Base-by-base conservation (phyloP, 177 flowering plant genomes). In the Vitis hybrid region DNA sequence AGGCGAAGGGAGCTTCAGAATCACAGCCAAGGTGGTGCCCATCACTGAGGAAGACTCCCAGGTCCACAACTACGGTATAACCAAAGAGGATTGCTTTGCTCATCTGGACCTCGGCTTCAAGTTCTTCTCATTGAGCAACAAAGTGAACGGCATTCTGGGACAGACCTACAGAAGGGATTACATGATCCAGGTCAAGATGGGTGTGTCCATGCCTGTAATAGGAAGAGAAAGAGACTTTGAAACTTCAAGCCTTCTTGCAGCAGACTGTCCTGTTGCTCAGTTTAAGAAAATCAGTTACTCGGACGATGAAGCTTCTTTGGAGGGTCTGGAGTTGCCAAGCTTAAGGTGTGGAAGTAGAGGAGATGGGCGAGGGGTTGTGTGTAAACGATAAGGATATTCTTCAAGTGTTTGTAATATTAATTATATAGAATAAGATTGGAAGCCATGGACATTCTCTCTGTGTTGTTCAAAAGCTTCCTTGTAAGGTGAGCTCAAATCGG, bases 101-200 rank as follows among this genome's bases (percentile, higher is more conserved):
- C 88, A 85, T 64, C 80, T 85, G 6, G 84, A 85, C 57, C 26
- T 82, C 19, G 67, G 80, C 2, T 85, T 82, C 74, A 78, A 81
- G 79, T 85, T 82, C 60, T 83, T 72, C 69, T 62, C 80, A 0
- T 64, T 85, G 76, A 77, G 77, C 49, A 68, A 19, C 1, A 49
- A 74, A 5, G 88, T 82, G 9, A 74, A 56, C 18, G 84, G 88
- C 1, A 82, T 85, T 11, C 54, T 83, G 64, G 89, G 89, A 0
- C 87, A 80, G 51, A 86, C 89, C 0, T 83, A 86, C 50, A 68
- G 65, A 3, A 57, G 68, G 2, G 69, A 72, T 52, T 84, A 83
- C 39, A 76, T 71, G 71, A 83, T 83, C 51, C 70, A 73, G 17
- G 80, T 78, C 2, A 86, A 83, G 56, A 67, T 84, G 62, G 81